Base-by-base conservation (phyloP, 495 filamentous ascomycete species). In the Rhizodiscina lignyota region DNA sequence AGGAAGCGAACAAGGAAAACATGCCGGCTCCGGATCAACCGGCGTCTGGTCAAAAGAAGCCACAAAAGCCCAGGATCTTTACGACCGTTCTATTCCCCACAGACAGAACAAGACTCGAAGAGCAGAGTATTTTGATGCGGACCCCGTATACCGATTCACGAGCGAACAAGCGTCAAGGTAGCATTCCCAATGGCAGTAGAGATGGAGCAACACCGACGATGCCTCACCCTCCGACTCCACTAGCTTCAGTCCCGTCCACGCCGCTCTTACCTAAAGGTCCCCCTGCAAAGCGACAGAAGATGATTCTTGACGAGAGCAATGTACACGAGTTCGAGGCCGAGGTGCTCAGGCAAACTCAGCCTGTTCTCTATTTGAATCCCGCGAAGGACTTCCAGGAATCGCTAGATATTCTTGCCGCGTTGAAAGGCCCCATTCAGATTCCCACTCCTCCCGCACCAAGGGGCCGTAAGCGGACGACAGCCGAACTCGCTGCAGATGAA, bases 401-500 rank as follows among this genome's bases (percentile, higher is more conserved):
- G 0, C 70, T 82, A 28, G 60, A 60, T 13, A 58, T 87, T 8
- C 61, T 94, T 4, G 68, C 83, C 31, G 60, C 66, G 22, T 57
- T 91, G 48, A 62, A 68, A 32, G 76, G 84, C 57, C 77, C 84
- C 1, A 68, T 81, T 8, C 83, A 94, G 47, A 66, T 65, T 11
- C 66, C 77, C 36, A 64, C 71, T 21, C 74, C 81, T 21, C 87
- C 91, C 1, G 65, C 77, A 34, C 85, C 83, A 12, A 94, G 93
- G 62, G 71, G 73, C 18, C 68, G 91, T 38, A 96, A 99, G 65
- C 70, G 87, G 38, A 99, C 89, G 0, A 76, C 85, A 8, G 89
- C 91, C 4, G 86, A 99, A 47, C 67, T 94, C 54, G 87, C 80
- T 21, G 86, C 85, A 2, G 89, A 96, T 50, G 85, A 96, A 52